Percentiles rank a stretch among this genome's conserved stretches.
Evolutionary conservation across 2,329 filamentous ascomycete genomes (phyloP).

Genomic region (Blastomyces emzantsi): DNA sequence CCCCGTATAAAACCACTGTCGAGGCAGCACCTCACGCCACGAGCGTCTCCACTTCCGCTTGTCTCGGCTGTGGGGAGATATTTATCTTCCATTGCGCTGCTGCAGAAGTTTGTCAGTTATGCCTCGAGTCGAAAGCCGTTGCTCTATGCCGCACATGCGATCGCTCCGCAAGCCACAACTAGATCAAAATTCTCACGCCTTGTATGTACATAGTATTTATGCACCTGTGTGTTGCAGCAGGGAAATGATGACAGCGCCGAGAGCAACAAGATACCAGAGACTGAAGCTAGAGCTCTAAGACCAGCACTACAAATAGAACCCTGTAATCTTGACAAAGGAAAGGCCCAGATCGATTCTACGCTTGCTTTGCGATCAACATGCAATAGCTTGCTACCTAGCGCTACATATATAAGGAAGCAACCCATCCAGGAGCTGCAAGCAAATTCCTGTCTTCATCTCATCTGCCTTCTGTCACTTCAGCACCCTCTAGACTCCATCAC

Average conservation of each 20-base stretch:
- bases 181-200: background rate
- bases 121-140: too few species aligned
- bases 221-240: background rate
- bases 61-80: background rate
- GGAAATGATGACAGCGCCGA: background rate
- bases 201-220: background rate
- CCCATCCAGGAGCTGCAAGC: background rate
- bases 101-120: too few species aligned
- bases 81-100: background rate
- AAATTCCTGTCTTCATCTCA: background rate
- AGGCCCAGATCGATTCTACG: background rate
- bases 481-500: background rate
- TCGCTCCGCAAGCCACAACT: background rate
- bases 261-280: background rate
- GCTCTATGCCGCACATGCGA: background rate
- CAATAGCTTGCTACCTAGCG: background rate
- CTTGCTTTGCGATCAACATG: background rate
- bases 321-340: background rate
- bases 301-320: background rate
- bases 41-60: background rate
- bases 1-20: background rate
- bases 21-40: background rate
- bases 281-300: background rate
- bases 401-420: background rate
- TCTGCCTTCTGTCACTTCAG: background rate